These are phyloP conservation scores for Aspergillus ostianus DNA, from an alignment of 495 filamentous ascomycete species.

Conservation along the genomic window DNA sequence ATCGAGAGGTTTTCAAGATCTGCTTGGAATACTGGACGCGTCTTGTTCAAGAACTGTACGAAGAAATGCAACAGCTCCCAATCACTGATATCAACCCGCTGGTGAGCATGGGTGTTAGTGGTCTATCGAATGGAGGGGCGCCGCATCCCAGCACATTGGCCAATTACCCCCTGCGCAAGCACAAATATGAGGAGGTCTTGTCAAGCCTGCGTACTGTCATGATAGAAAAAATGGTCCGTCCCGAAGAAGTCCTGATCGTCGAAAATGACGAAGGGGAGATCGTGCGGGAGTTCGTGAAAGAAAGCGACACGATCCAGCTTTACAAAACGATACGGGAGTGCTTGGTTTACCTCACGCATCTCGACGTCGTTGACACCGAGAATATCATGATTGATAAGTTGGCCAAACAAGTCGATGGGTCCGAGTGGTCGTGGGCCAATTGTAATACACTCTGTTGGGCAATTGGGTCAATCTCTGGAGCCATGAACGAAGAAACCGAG, in stretches of 20 bases:
- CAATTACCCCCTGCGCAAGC: constrained; percentile 90
- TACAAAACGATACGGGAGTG: constrained; percentile 99
- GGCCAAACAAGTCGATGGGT: constrained; percentile 86
- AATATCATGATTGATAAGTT: constrained; percentile 99
- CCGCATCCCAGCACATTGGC: constrained; percentile 77
- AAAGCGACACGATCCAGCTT: constrained; percentile 97
- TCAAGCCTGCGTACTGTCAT: constrained; percentile 94
- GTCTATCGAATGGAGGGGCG: constrained; percentile 73
- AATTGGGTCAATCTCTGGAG: constrained; percentile 95
- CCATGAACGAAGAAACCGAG: constrained; percentile 99
- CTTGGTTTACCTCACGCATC: constrained; percentile 93
- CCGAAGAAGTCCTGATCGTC: constrained; percentile 97
- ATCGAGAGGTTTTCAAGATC: constrained; percentile 99
- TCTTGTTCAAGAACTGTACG: constrained; percentile 95
- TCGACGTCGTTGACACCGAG: constrained; percentile 96
- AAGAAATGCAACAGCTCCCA: constrained; percentile 95
- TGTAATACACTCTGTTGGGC: constrained; percentile 99
- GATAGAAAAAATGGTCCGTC: constrained; percentile 99
- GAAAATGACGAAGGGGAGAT: constrained; percentile 99
- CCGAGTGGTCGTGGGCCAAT: constrained; percentile 98
- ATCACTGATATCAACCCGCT: constrained; percentile 89
- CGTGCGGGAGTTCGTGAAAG: constrained; percentile 97
- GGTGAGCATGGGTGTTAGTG: constrained; percentile 70
- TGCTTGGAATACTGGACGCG: constrained; percentile 99
- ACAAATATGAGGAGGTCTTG: constrained; percentile 92